Evolutionary conservation across 805 yeast genomes (phyloP).

Genomic region (Metschnikowia rubicola): DNA sequence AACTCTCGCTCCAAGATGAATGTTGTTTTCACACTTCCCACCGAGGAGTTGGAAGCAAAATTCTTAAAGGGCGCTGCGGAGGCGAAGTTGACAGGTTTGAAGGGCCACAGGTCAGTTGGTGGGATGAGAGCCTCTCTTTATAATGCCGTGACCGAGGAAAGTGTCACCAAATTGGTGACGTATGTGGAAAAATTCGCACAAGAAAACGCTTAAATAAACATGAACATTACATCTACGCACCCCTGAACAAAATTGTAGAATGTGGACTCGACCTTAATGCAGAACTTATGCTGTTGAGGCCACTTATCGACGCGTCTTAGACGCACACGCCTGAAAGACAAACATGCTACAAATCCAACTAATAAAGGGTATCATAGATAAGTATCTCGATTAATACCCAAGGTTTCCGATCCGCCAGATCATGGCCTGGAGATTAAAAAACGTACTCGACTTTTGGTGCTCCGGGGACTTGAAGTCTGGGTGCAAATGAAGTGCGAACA

Average conservation of each 20-base stretch:
- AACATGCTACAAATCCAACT: no score
- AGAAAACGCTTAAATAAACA: slow-evolving; percentile 9
- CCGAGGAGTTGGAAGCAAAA: slow-evolving; percentile 59
- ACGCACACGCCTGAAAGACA: no score
- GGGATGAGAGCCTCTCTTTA: slow-evolving; percentile 93
- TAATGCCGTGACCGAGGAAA: slow-evolving; percentile 72
- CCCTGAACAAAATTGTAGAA: no score
- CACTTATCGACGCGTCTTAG: no score
- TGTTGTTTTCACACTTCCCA: slow-evolving; percentile 77
- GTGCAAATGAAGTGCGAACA: slow-evolving; percentile 11
- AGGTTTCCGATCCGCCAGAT: no score
- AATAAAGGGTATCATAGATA: no score
- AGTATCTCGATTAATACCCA: no score
- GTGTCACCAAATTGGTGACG: slow-evolving; percentile 54
- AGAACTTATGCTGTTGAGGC: no score
- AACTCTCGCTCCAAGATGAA: slow-evolving; percentile 82
- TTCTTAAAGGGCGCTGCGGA: slow-evolving; percentile 69
- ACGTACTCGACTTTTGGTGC: neutral
- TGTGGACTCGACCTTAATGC: no score
- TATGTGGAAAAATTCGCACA: slow-evolving; percentile 62
- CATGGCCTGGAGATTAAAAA: neutral
- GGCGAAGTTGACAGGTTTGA: slow-evolving; percentile 66
- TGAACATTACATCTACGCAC: no score
- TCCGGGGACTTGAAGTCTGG: neutral
- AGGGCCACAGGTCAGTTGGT: slow-evolving; percentile 96